Base-by-base conservation (phyloP, 495 filamentous ascomycete species). In the Neurospora terricola region DNA sequence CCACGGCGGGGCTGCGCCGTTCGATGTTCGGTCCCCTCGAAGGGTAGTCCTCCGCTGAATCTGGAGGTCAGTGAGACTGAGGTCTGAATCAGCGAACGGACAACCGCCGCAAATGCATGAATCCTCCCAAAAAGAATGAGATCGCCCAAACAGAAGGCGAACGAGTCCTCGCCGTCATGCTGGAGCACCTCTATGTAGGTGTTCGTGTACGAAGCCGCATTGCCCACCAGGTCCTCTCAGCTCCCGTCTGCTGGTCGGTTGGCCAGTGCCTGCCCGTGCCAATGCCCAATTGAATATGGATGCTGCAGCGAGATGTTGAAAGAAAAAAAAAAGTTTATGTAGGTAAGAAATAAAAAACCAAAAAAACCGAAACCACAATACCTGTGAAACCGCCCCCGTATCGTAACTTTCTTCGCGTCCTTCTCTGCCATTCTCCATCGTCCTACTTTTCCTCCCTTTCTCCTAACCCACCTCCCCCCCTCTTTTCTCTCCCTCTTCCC, bases 401-500 rank as follows among this genome's bases (percentile, higher is more conserved):
- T 54, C 70, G 70, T 39, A 42, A 38, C 48, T 39, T 39, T 69
- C 54, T 72, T 18, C 45, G 34, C 71, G 59, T 37, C 21, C 43
- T 69, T 30, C 36, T 62, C 34, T 39, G 27, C 45, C 37, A 18
- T 62, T 68, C 18, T 66, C 42, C 43, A 59, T 72, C 30, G 70
- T 62, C 48, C 71, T 69, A 39, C 34, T 72, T 68, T 72, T 69
- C 36, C 59, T 69, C 34, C 68, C 68, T 59, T 48, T 48, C 23
- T 69, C 71, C 71, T 62, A 69, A 71, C 72, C 40, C 48, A 62
- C 54, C 21, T 38, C 42, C 54, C 69, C 69, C 18, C 40, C 43
- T 70, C 70, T 45, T 71, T 69, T 69, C 42, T 54, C 69, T 59
- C 72, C 37, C 73, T 74, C 75, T 70, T 72, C 68, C 69, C 48